Evolutionary conservation across 1,139 yeast species (phyloP), one percentile per base, ranked within the genome.

Genomic region (Yamadazyma aaseri): DNA sequence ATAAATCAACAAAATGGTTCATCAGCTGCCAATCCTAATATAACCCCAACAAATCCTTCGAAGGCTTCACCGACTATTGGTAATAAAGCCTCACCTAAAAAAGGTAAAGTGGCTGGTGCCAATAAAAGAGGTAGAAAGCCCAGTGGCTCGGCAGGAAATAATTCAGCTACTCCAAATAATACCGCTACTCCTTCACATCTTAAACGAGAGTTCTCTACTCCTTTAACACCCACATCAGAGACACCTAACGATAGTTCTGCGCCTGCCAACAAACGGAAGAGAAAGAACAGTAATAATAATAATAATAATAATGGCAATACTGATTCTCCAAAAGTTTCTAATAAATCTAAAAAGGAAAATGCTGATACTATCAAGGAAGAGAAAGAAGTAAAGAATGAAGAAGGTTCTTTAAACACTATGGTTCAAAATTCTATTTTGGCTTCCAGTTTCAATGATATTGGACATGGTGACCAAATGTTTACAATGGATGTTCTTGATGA

Each of bases 221-320:
- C 75, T 2, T 58, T 67, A 23, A 69, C 75, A 0, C 74, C 74
- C 9, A 61, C 71, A 1, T 62, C 71, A 5, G 75, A 65, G 42
- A 53, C 63, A 17, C 55, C 59, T 27, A 47, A 45, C 32, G 62
- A 58, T 17, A n/a, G 14, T 20, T 6, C 31, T 12, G 17, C 22
- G 12, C 20, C 27, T 10, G 30, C 20, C 20, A 26, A 33, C 16
- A 41, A 35, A 28, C 47, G 39, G 47, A 63, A 46, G 47, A 62
- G 35, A 55, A 25, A 24, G 20, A 31, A 25, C 14, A 61, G 56
- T 44, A 12, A 7, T 6, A n/a, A 7, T 22, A 22, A 22, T 11
- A n/a, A n/a, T n/a, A n/a, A n/a, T n/a, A n/a, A n/a, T n/a, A 53
- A 46, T 32, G 35, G 50, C 14, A 35, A 42, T 6, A 40, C 46